Evolutionary conservation across 805 yeast species (phyloP).

Genomic region (Saccharomycopsis sp.): DNA sequence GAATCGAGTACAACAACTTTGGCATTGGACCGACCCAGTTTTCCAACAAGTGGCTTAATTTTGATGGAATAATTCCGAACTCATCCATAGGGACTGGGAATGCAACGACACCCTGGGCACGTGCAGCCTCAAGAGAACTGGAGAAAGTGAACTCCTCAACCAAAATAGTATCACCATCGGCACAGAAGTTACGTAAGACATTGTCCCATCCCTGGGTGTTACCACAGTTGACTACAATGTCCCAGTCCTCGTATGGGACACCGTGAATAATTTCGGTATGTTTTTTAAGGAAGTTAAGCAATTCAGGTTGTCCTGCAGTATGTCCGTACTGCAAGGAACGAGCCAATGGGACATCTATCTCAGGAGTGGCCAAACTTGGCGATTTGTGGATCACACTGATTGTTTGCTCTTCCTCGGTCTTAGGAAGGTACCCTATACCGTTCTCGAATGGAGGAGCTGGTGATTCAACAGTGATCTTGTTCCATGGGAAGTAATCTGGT

Average conservation of each 20-base stretch:
- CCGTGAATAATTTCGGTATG: constrained; percentile 56
- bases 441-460: constrained; percentile 75
- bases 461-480: constrained; percentile 58
- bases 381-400: constrained; percentile 35
- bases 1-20: constrained; percentile 79
- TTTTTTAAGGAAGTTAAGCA: constrained; percentile 60
- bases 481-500: constrained; percentile 89
- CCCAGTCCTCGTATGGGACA: constrained; percentile 62
- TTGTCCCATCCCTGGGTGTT: constrained; percentile 91
- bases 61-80: constrained; percentile 70
- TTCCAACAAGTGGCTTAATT: constrained; percentile 52
- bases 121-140: constrained; percentile 77
- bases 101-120: constrained; percentile 60
- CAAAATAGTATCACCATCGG: constrained; percentile 75
- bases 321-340: constrained; percentile 89
- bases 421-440: constrained; percentile 65
- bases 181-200: constrained; percentile 65
- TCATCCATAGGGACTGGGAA: constrained; percentile 76
- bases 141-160: constrained; percentile 80
- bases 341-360: constrained; percentile 63
- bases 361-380: constrained; percentile 37
- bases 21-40: constrained; percentile 74
- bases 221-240: constrained; percentile 63
- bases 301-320: constrained; percentile 74
- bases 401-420: constrained; percentile 30